Percentiles rank a stretch among this genome's conserved stretches.
phyloP scores from a whole-genome alignment of 2,329 filamentous ascomycete genomes.

The Fusarium sacchari region DNA sequence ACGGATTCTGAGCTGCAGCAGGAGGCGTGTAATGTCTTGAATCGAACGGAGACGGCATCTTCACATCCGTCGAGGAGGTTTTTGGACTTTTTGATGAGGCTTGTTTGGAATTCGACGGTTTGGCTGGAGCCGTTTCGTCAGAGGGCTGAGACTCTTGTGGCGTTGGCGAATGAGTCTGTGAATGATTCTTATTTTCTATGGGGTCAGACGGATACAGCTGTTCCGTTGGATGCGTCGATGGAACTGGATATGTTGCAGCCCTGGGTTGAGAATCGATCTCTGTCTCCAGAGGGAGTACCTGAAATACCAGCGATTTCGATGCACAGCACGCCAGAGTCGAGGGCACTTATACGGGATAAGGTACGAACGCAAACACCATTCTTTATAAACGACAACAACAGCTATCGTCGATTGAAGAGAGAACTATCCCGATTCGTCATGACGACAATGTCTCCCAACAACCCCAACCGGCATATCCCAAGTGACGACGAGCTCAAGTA shows the following conservation, averaged over 20 bases:
- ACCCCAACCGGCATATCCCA: conserved; percentile 31
- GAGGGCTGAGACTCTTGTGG: neutral
- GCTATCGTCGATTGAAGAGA: conserved; percentile 22
- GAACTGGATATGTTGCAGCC: conserved; percentile 19
- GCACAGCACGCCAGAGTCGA: neutral
- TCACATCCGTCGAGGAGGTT: conserved; percentile 20
- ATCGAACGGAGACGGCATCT: neutral
- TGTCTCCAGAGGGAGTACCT: conserved; percentile 11
- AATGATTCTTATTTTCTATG: conserved; percentile 13
- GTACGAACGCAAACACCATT: conserved; percentile 28
- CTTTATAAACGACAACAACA: conserved; percentile 37
- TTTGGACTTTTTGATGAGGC: conserved; percentile 28
- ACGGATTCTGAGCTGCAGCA: conserved; percentile 32
- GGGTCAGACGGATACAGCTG: conserved; percentile 1
- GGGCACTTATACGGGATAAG: conserved; percentile 14
- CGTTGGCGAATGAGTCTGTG: neutral
- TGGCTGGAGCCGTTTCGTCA: conserved; percentile 27
- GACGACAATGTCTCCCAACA: conserved; percentile 34
- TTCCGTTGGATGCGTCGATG: conserved; percentile 5
- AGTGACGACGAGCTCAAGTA: conserved; percentile 33
- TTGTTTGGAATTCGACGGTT: conserved; percentile 26
- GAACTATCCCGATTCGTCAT: conserved; percentile 33
- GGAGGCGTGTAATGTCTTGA: conserved; percentile 23
- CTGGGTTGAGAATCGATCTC: conserved; percentile 25
- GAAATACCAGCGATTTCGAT: conserved; percentile 9